Evolutionary conservation across 179 eudicot species (phyloP).

Genomic region (Camellia oleifera): DNA sequence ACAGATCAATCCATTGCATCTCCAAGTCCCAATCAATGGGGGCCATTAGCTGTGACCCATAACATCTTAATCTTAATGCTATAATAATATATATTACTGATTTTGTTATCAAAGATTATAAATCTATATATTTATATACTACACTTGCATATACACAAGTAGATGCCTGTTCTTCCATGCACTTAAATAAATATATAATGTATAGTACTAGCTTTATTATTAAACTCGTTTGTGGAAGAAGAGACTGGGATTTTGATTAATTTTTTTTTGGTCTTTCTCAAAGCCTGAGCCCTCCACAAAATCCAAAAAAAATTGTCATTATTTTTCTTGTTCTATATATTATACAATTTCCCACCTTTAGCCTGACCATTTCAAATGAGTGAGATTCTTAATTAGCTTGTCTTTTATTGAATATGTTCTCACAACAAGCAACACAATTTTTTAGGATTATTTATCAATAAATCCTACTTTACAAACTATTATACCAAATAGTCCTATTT

Average conservation of each 20-base stretch:
- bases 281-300: constrained; percentile 9
- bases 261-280: constrained; percentile 4
- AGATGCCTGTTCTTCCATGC: constrained; percentile 9
- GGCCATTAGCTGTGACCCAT: constrained; percentile 20
- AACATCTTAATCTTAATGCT: background rate
- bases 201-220: background rate
- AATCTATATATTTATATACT: background rate
- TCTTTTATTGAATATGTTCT: too few species aligned
- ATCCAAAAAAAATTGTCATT: background rate
- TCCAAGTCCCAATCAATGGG: constrained; percentile 13
- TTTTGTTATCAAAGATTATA: background rate
- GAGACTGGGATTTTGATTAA: constrained; percentile 15
- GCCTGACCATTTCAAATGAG: background rate
- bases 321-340: background rate
- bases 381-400: too few species aligned
- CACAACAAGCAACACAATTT: too few species aligned
- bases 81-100: background rate
- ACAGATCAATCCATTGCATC: constrained; percentile 12
- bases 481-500: too few species aligned
- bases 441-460: too few species aligned
- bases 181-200: too few species aligned
- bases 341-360: background rate
- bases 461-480: too few species aligned
- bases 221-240: background rate
- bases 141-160: background rate